These are phyloP conservation scores for Acanthamoeba sp. DNA, from an alignment of 208 protist genomes.

Conservation along the genomic window DNA sequence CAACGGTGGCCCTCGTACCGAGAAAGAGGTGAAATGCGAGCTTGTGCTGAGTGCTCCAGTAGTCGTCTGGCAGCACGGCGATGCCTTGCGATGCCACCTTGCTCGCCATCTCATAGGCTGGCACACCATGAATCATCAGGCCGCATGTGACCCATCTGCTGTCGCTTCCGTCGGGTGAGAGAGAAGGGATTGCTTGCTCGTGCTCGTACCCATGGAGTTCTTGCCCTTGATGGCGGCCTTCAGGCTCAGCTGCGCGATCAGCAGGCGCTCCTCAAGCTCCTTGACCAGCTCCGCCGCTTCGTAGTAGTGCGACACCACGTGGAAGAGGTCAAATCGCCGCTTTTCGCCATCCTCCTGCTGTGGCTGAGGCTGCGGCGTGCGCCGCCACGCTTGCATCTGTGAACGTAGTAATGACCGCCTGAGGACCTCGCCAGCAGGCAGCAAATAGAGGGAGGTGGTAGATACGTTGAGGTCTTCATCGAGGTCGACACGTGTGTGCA, in stretches of 20 bases:
- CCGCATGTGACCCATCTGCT: too few species aligned
- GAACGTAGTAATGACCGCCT: not conserved
- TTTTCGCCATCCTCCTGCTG: not conserved
- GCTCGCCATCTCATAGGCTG: constrained; percentile 58
- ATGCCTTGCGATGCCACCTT: constrained; percentile 55
- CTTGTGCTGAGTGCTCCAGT: constrained; percentile 10
- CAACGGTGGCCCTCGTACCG: too few species aligned
- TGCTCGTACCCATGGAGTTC: constrained; percentile 59
- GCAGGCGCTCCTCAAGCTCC: not conserved
- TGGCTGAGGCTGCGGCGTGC: not conserved
- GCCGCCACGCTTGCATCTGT: not conserved
- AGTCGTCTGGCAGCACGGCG: not conserved
- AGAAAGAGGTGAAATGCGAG: constrained; percentile 30
- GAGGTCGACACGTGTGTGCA: not conserved
- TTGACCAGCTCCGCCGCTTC: not conserved
- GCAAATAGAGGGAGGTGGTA: not conserved
- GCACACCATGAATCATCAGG: too few species aligned
- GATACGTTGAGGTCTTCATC: not conserved
- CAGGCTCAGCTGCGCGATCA: constrained; percentile 21
- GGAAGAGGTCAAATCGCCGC: not conserved
- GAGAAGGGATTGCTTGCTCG: too few species aligned
- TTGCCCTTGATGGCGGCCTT: constrained; percentile 40
- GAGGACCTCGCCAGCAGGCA: not conserved
- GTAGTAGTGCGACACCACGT: not conserved
- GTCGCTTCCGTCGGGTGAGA: too few species aligned